These are phyloP conservation scores for Jacaranda mimosifolia DNA, from an alignment of 257 asterid genomes.

Conservation along the genomic window DNA sequence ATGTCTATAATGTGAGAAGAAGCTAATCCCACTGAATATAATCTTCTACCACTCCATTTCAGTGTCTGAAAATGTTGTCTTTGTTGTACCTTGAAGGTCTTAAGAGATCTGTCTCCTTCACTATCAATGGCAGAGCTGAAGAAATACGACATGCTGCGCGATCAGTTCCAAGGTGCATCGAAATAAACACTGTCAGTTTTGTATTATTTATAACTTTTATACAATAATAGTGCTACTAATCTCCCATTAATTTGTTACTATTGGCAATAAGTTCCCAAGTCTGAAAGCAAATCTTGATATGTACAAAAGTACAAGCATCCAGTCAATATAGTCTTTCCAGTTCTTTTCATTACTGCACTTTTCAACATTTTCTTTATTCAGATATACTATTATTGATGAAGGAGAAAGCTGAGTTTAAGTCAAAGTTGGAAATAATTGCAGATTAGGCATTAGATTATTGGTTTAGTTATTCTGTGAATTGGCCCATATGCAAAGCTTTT, in stretches of 20 bases:
- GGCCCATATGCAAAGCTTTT: constrained; percentile 12
- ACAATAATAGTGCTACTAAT: constrained; percentile 10
- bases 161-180: constrained; percentile 85
- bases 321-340: neutral
- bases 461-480: constrained; percentile 9
- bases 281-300: neutral
- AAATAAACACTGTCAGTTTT: constrained; percentile 42
- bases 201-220: neutral
- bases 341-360: too few relatives aligned
- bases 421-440: neutral
- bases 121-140: constrained; percentile 89
- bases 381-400: neutral
- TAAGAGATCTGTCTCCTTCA: constrained; percentile 86
- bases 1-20: neutral
- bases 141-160: constrained; percentile 80
- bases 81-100: constrained; percentile 59
- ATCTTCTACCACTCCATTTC: neutral
- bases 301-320: neutral
- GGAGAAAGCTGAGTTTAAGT: constrained; percentile 19
- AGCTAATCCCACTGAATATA: neutral
- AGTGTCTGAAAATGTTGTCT: constrained; percentile 29
- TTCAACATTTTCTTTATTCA: too few relatives aligned
- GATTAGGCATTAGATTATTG: neutral
- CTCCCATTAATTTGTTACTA: neutral
- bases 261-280: neutral